These are phyloP conservation scores for Alnus rubra DNA, from an alignment of 306 rosid species.

Conservation along the genomic window DNA sequence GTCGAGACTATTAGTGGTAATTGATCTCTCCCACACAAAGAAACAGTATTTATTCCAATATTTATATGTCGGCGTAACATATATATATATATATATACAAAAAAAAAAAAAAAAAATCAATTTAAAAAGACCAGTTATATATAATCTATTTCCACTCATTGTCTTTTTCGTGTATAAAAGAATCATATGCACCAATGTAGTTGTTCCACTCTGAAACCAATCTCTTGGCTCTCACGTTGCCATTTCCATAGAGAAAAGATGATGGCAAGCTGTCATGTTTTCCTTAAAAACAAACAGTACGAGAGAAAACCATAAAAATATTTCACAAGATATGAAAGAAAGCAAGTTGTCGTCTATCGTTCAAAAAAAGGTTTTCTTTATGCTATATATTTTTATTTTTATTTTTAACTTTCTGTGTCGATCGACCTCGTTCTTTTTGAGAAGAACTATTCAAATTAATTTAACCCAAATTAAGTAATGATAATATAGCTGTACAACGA, in stretches of 20 bases:
- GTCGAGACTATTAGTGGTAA: conserved; percentile 4
- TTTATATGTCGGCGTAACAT: not conserved
- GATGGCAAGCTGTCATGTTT: not conserved
- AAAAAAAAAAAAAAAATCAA: too few relatives aligned
- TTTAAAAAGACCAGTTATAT: not conserved
- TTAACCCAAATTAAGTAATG: not conserved
- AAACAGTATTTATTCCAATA: not conserved
- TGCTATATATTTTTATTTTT: not conserved
- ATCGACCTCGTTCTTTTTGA: not conserved
- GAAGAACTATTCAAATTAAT: not conserved
- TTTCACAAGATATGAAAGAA: not conserved
- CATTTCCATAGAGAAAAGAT: not conserved
- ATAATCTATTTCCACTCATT: not conserved
- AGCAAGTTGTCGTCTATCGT: conserved; percentile 3
- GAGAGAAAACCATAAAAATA: not conserved
- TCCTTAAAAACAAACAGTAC: conserved; percentile 4
- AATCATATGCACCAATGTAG: not conserved
- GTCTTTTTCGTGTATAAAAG: not conserved
- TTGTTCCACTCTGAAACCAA: not conserved
- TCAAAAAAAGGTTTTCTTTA: not conserved
- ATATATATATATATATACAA: not conserved
- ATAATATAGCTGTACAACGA: not conserved
- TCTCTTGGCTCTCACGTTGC: not conserved
- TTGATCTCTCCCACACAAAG: not conserved
- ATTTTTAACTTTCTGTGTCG: not conserved